phyloP scores from a whole-genome alignment of 2,329 filamentous ascomycete genomes.

The Scytalidium lignicola region DNA sequence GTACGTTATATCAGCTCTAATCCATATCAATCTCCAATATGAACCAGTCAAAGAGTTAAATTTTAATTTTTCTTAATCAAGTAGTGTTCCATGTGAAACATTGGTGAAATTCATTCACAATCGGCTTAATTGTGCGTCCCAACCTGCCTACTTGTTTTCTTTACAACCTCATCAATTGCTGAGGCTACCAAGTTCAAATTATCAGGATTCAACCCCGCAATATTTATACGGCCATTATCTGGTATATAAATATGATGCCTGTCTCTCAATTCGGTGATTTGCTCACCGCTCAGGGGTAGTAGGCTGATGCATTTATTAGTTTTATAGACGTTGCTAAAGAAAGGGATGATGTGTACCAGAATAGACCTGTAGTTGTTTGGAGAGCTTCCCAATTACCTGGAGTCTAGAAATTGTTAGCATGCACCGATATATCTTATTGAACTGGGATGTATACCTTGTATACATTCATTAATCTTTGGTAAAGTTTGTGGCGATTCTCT shows the following conservation, averaged over 20 bases:
- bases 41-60: too few species aligned
- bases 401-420: constrained; percentile 8
- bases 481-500: background rate
- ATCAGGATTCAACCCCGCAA: constrained; percentile 19
- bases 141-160: too few species aligned
- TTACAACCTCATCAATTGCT: constrained; percentile 10
- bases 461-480: background rate
- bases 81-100: too few species aligned
- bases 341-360: constrained; percentile 11
- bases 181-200: constrained; percentile 17
- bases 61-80: too few species aligned
- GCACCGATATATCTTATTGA: background rate
- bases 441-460: background rate
- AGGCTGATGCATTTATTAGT: constrained; percentile 1
- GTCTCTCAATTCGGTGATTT: constrained; percentile 13
- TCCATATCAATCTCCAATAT: too few species aligned
- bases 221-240: constrained; percentile 21
- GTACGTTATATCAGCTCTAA: too few species aligned
- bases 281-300: constrained; percentile 13
- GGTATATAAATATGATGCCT: constrained; percentile 22
- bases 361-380: constrained; percentile 17
- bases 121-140: too few species aligned
- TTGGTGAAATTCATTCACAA: too few species aligned
- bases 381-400: constrained; percentile 19
- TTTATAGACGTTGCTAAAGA: background rate